Conservation (phyloP, 2,329 filamentous ascomycete genomes). For the Aschersonia sp. region DNA sequence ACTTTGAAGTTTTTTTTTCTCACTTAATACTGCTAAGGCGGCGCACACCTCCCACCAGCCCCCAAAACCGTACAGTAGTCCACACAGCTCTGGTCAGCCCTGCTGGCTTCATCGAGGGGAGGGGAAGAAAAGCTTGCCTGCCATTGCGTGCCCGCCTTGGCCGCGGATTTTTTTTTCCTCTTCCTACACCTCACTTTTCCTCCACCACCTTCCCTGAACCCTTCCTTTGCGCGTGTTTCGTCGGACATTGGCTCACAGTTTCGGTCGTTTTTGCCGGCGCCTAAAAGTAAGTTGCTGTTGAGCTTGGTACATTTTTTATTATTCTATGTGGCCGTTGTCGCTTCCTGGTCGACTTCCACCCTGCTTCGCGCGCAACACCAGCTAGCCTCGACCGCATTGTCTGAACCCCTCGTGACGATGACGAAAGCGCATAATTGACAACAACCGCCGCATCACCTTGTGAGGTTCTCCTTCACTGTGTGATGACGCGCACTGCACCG, state of each 20-base stretch:
- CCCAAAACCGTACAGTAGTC: not conserved
- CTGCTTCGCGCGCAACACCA: not conserved
- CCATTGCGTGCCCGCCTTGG: conserved; percentile 17
- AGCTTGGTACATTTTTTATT: too few species aligned
- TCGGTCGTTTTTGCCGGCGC: conserved; percentile 34
- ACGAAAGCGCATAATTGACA: conserved; percentile 4
- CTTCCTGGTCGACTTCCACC: not conserved
- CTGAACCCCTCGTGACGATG: conserved; percentile 5
- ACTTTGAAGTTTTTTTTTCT: too few species aligned
- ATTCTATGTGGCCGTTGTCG: not conserved
- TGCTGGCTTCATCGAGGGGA: conserved; percentile 7
- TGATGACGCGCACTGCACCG: too few species aligned
- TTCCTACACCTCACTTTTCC: conserved; percentile 11
- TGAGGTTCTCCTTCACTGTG: not conserved
- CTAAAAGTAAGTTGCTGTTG: conserved; percentile 33
- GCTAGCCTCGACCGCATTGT: conserved; percentile 4
- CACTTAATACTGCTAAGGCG: too few species aligned
- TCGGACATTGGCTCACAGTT: conserved; percentile 25
- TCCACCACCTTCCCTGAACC: conserved; percentile 21
- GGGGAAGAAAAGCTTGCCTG: conserved; percentile 20
- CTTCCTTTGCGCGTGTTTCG: conserved; percentile 32
- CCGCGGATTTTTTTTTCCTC: conserved; percentile 16
- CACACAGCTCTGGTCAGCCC: not conserved
- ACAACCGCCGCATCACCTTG: not conserved
- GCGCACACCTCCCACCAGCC: too few species aligned